Evolutionary conservation across 2,329 filamentous ascomycete species (phyloP), one percentile per base, ranked within the genome.

Genomic region (Trichoderma brevicompactum): DNA sequence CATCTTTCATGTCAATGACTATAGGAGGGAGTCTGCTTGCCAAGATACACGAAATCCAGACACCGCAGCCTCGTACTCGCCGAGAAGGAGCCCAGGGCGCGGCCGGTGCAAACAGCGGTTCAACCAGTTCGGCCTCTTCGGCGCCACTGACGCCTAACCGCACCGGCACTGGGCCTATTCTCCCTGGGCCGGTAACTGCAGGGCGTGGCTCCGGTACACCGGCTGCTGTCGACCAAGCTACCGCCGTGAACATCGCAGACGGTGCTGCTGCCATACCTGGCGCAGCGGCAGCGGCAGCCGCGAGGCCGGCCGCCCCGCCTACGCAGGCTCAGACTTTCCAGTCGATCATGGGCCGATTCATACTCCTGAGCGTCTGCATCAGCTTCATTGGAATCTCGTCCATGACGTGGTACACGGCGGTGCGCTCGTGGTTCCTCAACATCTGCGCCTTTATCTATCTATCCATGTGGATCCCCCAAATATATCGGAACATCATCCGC

Each of bases 401-500:
- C 7, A 80, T 81, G 17, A 85, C 86, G 1, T 90, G 87, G 87
- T 84, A 86, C 59, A 80, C 83, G 1, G 74, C 77, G 7, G 73
- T 85, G 48, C 85, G 87, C 41, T 79, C 82, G 28, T 73, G 80
- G 58, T 89, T 89, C 74, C 80, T 86, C 71, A 86, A 94, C 74
- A 69, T 83, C 2, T 79, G 96, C 23, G 83, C 86, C 2, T 87
- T 94, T 71, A 69, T 85, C 61, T 97, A 97, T 74, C 85, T 97
- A 50, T 97, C 94, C 19, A 89, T 97, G 74, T 98, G 94, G 94
- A 75, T 89, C 0, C 94, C 95, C 0, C 95, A 99, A 76, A 96
- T 98, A 70, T 87, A 91, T 74, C 91, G 95, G 68, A 99, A 99
- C 75, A 83, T 91, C 61, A 87, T 92, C 77, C 91, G 94, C 62